Base-by-base conservation (phyloP, 495 filamentous ascomycete species). In the Hypomontagnella submonticulosa region DNA sequence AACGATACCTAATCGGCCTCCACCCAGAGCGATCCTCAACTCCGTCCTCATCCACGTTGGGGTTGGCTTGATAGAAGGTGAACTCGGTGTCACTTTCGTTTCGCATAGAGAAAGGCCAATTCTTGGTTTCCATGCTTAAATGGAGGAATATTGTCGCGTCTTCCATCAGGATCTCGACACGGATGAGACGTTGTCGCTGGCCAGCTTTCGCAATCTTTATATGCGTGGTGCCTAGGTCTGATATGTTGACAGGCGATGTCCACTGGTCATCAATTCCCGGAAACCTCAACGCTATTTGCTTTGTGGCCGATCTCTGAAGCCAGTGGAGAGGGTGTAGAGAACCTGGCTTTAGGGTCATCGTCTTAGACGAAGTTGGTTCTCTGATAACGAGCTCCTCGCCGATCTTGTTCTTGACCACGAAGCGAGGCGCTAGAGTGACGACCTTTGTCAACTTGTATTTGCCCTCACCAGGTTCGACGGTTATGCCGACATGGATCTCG, bases 381-480 rank as follows among this genome's bases (percentile, higher is more conserved):
- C 95, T 86, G 18, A 97, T 88, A 66, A 92, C 85, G 61, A 99
- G 83, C 50, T 94, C 90, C 75, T 99, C 93, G 37, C 83, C 85
- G 18, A 97, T 83, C 74, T 91, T 93, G 77, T 96, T 98, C 77
- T 97, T 96, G 70, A 99, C 78, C 46, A 99, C 88, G 73, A 97
- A 99, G 33, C 95, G 87, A 18, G 95, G 95, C 1, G 93, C 87
- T n/a, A 98, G 82, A 1, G 93, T 97, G 20, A 98, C 90, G 10
- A 97, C 89, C 76, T 97, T 97, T 23, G 91, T 93, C 78, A 98
- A 77, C 69, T 97, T 97, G 81, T 98, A 98, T 80, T 98, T 99
- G 70, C 95, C 96, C 71, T 96, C 90, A 37, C 95, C 95, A 63
- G 96, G 89, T 47, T 88, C 87, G 47, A 99, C 90, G 16, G 89